Evolutionary conservation across 2,329 filamentous ascomycete species (phyloP).

Genomic region (Tolypocladium tundrense): DNA sequence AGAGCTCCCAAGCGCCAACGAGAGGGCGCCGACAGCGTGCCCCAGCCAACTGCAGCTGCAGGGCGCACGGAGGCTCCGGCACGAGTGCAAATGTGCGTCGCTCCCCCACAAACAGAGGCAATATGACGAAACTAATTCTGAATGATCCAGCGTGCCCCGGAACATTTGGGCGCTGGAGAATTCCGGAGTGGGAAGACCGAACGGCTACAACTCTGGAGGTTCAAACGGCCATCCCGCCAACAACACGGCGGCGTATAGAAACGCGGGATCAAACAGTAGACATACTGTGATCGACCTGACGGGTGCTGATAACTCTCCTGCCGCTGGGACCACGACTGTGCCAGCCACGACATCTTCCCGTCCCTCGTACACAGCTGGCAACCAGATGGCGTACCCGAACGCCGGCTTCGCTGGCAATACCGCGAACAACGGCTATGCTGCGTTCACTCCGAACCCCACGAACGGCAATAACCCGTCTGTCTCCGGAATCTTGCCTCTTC

Average conservation of each 20-base stretch:
- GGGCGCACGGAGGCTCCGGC: neutral
- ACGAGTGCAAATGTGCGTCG: neutral
- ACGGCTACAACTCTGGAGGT: neutral
- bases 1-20: neutral
- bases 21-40: neutral
- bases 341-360: neutral
- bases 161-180: neutral
- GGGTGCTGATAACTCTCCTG: neutral
- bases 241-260: too few species aligned
- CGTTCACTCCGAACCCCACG: neutral
- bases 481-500: neutral
- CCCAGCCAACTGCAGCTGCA: neutral
- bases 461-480: neutral
- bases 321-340: neutral
- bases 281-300: neutral
- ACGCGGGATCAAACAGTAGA: too few species aligned
- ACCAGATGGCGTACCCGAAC: neutral
- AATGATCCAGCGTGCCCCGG: neutral
- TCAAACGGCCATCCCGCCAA: neutral
- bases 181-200: too few species aligned
- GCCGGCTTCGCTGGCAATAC: neutral
- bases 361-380: neutral
- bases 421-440: neutral
- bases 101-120: neutral
- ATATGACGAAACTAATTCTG: too few species aligned